phyloP scores from a whole-genome alignment of 116 monocot genomes.

The Zostera marina region DNA sequence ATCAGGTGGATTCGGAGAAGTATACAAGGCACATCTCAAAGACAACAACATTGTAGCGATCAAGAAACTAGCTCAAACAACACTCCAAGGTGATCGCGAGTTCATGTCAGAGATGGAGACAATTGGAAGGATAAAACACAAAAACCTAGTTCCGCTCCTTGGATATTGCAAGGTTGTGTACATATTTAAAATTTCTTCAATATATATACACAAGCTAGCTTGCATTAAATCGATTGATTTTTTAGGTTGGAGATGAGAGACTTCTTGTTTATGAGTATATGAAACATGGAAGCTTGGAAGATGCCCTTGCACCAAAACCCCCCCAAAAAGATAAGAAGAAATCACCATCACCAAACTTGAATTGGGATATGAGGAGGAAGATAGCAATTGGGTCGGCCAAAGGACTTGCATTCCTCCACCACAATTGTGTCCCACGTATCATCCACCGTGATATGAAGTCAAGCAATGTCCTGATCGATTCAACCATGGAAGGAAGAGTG shows the following conservation, averaged over 20 bases:
- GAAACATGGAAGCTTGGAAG: slow-evolving; percentile 75
- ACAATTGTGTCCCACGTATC: slow-evolving; percentile 91
- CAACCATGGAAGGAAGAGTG: slow-evolving; percentile 50
- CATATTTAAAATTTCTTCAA: too few species aligned
- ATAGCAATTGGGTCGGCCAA: slow-evolving; percentile 69
- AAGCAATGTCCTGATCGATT: slow-evolving; percentile 81
- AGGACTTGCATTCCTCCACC: slow-evolving; percentile 90
- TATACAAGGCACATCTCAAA: slow-evolving; percentile 57
- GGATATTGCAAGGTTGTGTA: slow-evolving; percentile 96
- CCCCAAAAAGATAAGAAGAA: slow-evolving; percentile 3
- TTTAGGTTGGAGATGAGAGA: slow-evolving; percentile 79
- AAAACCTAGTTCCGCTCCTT: slow-evolving; percentile 74
- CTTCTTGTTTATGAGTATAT: slow-evolving; percentile 93
- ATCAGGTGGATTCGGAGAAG: slow-evolving; percentile 87
- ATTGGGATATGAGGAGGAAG: slow-evolving; percentile 68
- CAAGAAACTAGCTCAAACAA: slow-evolving; percentile 69
- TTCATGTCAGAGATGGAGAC: slow-evolving; percentile 98
- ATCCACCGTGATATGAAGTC: slow-evolving; percentile 98
- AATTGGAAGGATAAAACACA: slow-evolving; percentile 84
- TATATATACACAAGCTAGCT: too few species aligned
- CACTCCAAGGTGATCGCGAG: slow-evolving; percentile 70
- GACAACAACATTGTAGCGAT: slow-evolving; percentile 57
- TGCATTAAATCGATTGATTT: too few species aligned
- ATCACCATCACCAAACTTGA: slow-evolving; percentile 10
- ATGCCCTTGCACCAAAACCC: slow-evolving; percentile 29